Evolutionary conservation across 2,329 filamentous ascomycete genomes (phyloP).

Genomic region (Phialemoniopsis sp.): DNA sequence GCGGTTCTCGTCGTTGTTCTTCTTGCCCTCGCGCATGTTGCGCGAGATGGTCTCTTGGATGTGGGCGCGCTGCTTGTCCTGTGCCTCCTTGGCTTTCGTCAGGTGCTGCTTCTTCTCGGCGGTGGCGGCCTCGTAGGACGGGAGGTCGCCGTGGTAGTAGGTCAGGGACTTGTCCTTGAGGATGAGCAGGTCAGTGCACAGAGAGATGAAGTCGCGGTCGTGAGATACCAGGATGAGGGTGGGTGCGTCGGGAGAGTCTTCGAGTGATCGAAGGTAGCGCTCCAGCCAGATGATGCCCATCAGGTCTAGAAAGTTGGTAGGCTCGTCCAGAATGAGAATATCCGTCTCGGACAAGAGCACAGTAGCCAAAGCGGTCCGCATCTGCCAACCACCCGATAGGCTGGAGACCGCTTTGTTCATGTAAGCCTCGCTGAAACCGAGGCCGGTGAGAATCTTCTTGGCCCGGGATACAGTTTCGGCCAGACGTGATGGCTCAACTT

Average conservation of each 20-base stretch:
- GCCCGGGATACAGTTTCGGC: conserved; percentile 37
- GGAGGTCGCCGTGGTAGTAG: conserved; percentile 72
- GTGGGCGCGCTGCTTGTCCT: conserved; percentile 76
- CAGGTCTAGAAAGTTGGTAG: conserved; percentile 82
- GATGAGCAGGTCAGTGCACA: conserved; percentile 74
- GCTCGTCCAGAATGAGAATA: conserved; percentile 79
- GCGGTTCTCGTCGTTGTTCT: conserved; percentile 79
- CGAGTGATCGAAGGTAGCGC: conserved; percentile 59
- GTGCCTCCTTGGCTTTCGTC: conserved; percentile 73
- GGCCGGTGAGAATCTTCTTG: conserved; percentile 41
- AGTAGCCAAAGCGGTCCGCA: conserved; percentile 62
- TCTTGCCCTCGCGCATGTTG: conserved; percentile 71
- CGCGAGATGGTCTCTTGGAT: conserved; percentile 74
- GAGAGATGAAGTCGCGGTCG: conserved; percentile 75
- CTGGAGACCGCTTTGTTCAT: conserved; percentile 57
- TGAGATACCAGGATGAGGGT: conserved; percentile 80
- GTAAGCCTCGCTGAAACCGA: conserved; percentile 23
- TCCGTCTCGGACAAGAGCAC: conserved; percentile 70
- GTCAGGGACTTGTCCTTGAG: conserved; percentile 67
- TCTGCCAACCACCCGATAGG: conserved; percentile 75
- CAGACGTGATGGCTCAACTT: conserved; percentile 62
- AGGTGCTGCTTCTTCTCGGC: conserved; percentile 66
- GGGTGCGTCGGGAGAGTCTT: conserved; percentile 41
- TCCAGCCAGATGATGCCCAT: conserved; percentile 84
- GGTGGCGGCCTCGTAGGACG: conserved; percentile 65